A percentile compares a stretch with the other conserved stretches of the same genome.
phyloP scores from a whole-genome alignment of 129 eudicot species.

The Ambrosia trifida region DNA sequence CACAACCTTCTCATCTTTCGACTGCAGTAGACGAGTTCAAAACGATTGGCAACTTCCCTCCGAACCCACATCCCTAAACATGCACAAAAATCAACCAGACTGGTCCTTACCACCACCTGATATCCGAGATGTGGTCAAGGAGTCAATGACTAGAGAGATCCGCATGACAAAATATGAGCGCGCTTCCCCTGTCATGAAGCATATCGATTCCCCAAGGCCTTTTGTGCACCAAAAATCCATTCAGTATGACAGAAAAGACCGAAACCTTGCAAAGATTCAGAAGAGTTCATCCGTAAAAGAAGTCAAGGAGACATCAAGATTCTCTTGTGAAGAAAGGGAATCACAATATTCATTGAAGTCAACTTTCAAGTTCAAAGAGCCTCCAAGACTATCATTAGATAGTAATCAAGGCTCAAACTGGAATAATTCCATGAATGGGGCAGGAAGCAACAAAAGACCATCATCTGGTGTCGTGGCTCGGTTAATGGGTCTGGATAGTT shows the following conservation, averaged over 20 bases:
- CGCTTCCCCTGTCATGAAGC: constrained; percentile 40
- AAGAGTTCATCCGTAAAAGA: constrained; percentile 38
- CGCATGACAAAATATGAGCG: constrained; percentile 42
- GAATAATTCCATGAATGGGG: constrained; percentile 30
- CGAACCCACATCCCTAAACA: constrained; percentile 41
- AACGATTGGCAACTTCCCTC: constrained; percentile 29
- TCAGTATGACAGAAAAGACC: constrained; percentile 45
- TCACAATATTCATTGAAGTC: constrained; percentile 48
- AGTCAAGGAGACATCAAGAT: constrained; percentile 47
- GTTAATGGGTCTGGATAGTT: constrained; percentile 84
- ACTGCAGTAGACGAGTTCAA: constrained; percentile 32
- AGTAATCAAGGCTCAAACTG: constrained; percentile 51
- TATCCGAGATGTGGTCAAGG: constrained; percentile 62
- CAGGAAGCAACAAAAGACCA: constrained; percentile 61
- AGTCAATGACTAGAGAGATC: constrained; percentile 59
- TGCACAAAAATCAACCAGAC: constrained; percentile 30
- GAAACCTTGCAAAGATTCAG: constrained; percentile 34
- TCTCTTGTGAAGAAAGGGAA: constrained; percentile 82
- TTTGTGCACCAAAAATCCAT: constrained; percentile 34
- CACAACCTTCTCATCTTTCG: constrained; percentile 45
- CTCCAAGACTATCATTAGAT: constrained; percentile 81
- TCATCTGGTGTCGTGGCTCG: constrained; percentile 67
- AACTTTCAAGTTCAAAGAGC: constrained; percentile 53
- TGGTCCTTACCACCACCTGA: constrained; percentile 35
- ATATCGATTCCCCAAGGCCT: constrained; percentile 91